Evolutionary conservation across 371 early-diverging fungal species (phyloP).

Genomic region (Rhizomucor miehei): DNA sequence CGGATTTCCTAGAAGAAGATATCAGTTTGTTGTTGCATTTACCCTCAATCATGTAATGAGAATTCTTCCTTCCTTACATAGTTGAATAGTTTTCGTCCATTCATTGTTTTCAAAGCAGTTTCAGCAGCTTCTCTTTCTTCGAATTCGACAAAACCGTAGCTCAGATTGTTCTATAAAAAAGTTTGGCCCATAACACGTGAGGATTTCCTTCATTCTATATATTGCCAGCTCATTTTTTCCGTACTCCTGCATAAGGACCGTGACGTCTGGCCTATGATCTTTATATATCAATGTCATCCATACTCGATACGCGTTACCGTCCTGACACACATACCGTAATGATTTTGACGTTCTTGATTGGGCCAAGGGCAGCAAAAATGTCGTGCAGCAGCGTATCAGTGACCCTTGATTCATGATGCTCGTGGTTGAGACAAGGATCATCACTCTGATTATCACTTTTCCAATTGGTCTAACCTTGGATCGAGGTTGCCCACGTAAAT

Average conservation of each 20-base stretch:
- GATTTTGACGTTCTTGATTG: constrained; percentile 76
- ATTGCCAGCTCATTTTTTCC: too few species aligned
- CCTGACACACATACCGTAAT: constrained; percentile 79
- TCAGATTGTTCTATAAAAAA: constrained; percentile 47
- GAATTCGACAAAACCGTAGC: constrained; percentile 92
- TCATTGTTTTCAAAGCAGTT: constrained; percentile 69
- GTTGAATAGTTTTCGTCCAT: constrained; percentile 70
- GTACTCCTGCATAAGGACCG: constrained; percentile 41
- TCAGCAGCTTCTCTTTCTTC: constrained; percentile 70
- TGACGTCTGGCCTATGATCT: constrained; percentile 41
- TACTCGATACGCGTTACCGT: too few species aligned
- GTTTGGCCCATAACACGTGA: too few species aligned
- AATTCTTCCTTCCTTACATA: constrained; percentile 42
- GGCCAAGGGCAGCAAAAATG: constrained; percentile 70
- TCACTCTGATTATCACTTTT: background rate
- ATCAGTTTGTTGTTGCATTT: too few species aligned
- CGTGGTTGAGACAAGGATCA: constrained; percentile 5
- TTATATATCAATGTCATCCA: too few species aligned
- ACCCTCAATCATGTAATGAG: too few species aligned
- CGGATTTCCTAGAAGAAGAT: constrained; percentile 39
- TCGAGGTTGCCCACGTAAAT: constrained; percentile 90
- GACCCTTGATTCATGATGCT: constrained; percentile 72
- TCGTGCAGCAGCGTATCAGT: constrained; percentile 76
- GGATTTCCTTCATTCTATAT: too few species aligned
- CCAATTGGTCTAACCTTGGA: constrained; percentile 45